Base-by-base conservation (phyloP, 805 yeast genomes). In the Yamadazyma ubonensis region DNA sequence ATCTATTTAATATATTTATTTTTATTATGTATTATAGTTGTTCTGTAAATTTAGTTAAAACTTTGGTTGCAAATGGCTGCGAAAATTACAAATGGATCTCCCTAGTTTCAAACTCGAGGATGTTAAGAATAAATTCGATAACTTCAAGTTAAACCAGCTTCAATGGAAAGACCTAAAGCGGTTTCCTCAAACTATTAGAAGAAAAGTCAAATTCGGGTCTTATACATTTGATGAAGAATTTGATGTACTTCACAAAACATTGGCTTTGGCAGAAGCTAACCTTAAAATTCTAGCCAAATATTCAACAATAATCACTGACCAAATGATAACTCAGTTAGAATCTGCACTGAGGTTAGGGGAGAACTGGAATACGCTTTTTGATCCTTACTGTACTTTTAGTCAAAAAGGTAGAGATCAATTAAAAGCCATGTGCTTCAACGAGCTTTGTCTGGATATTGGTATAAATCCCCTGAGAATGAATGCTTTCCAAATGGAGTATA, bases 161-260 rank as follows among this genome's bases (percentile, higher is more conserved):
- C 30, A 38, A 5, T 59, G 63, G 65, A 41, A 49, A 20, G 40
- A 37, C 17, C n/a, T 62, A 26, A 61, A 54, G 33, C 39, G 58
- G 20, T 45, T 67, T 2, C 69, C 70, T 3, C 67, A 64, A 39
- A 38, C 52, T n/a, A 42, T 65, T 12, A 62, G 51, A 38, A 61
- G 58, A 31, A 60, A 51, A 35, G 42, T 57, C 29, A 57, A 53
- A 20, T 20, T 52, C 6, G 56, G 56, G 2, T 49, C 52, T 5
- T 53, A 46, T 30, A 68, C 71, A 5, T 49, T 63, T 9, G 76
- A 71, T 45, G 70, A 64, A 36, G 67, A 61, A 18, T 67, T 66
- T 41, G 65, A 68, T 41, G 48, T 39, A 2, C 38, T 61, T 17
- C 49, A 55, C n/a, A 46, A 28, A 38, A 37, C 36, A 8, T 20